A percentile compares a stretch with the other conserved stretches of the same genome.
Conservation (phyloP, 495 filamentous ascomycete species). For the Aspergillus ostianus region DNA sequence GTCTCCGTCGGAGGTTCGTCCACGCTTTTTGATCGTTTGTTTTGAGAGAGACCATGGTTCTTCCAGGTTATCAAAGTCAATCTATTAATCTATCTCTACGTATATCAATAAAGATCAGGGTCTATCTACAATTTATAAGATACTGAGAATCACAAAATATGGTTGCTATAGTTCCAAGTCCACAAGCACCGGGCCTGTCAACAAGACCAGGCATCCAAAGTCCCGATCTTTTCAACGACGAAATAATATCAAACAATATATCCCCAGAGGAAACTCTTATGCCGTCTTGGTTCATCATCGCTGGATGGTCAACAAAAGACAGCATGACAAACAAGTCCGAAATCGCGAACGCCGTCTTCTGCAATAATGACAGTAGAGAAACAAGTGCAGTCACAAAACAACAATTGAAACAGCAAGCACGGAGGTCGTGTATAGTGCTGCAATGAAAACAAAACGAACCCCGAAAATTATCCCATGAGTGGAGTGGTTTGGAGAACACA, state of each 20-base stretch:
- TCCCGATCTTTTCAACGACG: conserved; percentile 1
- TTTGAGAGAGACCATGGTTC: no score
- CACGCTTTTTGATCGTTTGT: no score
- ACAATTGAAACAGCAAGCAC: conserved; percentile 1
- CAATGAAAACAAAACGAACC: conserved; percentile 5
- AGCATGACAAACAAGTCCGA: conserved; percentile 12
- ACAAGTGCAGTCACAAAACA: conserved; percentile 2
- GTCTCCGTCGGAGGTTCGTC: not conserved
- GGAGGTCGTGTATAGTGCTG: conserved; percentile 15
- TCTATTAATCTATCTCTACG: not conserved
- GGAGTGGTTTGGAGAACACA: conserved; percentile 5
- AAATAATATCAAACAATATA: conserved; percentile 7
- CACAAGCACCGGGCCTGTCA: conserved; percentile 12
- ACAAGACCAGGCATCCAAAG: conserved; percentile 4
- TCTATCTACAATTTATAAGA: not conserved
- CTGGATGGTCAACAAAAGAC: conserved; percentile 7
- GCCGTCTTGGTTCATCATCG: conserved; percentile 1
- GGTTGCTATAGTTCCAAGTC: conserved; percentile 10
- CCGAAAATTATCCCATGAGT: conserved; percentile 18
- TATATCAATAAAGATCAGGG: not conserved
- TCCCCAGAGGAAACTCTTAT: conserved; percentile 3
- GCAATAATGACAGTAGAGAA: conserved; percentile 16
- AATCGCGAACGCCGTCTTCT: conserved; percentile 27
- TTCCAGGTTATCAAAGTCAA: no score
- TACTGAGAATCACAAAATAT: not conserved